Percentiles rank a stretch among this genome's conserved stretches.
Evolutionary conservation across 139 green algal species (phyloP).

Genomic region (Eudorina sp.): DNA sequence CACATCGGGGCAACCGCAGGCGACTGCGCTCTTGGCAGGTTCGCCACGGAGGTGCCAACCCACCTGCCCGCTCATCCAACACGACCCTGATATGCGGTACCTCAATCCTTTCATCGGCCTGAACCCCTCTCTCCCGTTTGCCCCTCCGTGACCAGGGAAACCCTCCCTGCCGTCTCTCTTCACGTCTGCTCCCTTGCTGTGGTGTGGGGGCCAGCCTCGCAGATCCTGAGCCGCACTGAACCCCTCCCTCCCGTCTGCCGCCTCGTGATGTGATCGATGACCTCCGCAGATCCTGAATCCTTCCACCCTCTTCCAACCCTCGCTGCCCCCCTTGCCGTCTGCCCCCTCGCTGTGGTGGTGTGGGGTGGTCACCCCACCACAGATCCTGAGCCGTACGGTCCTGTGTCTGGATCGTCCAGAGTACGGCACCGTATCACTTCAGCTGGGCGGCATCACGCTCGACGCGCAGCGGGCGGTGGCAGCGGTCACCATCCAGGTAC

Average conservation of each 20-base stretch:
- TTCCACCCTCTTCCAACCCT: neutral
- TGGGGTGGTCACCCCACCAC: too few relatives aligned
- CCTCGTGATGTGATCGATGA: neutral
- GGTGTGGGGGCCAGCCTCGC: neutral
- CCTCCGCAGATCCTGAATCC: neutral
- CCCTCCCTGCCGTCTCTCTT: too few relatives aligned
- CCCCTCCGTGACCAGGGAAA: too few relatives aligned
- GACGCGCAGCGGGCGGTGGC: constrained; percentile 46
- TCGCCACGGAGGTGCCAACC: neutral
- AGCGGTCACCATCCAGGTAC: constrained; percentile 42
- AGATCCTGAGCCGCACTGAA: neutral
- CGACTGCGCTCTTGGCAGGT: too few relatives aligned
- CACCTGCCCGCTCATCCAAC: neutral
- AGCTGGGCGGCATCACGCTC: constrained; percentile 14
- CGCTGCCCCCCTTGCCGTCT: too few relatives aligned
- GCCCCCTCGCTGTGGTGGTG: too few relatives aligned
- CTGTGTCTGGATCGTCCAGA: constrained; percentile 44
- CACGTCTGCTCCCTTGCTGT: too few relatives aligned
- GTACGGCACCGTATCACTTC: constrained; percentile 39
- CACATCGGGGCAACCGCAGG: too few relatives aligned
- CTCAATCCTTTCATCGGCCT: too few relatives aligned
- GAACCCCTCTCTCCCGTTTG: too few relatives aligned
- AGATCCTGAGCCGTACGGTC: constrained; percentile 36
- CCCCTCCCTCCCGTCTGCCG: neutral
- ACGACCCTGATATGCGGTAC: too few relatives aligned